Evolutionary conservation across 1,284 basidiomycete species (phyloP), one percentile per base, ranked within the genome.

Genomic region (Naganishia liquefaciens): DNA sequence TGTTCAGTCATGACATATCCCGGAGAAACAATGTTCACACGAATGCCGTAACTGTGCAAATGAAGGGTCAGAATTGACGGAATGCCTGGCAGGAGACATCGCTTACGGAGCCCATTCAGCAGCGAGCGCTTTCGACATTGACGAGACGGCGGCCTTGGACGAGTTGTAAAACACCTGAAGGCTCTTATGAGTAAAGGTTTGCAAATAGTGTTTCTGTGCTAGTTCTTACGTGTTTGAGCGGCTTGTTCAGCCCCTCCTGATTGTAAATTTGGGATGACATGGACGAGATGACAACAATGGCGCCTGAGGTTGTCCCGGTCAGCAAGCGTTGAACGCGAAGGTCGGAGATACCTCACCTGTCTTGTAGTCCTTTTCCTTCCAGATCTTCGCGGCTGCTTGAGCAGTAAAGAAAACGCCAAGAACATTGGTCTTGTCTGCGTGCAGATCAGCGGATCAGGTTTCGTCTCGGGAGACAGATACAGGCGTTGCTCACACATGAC

Each of bases 11-110:
- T 62, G 83, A 84, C 83, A 54, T 86, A 87, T 54, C 85, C 86
- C 0, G 85, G 85, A 25, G 83, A 84, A 21, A 87, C 67, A 0
- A 82, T 81, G 72, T 88, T 88, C 15, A 87, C 84, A 13, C 86
- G 80, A 58, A 87, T 86, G 6, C 72, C 73, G 49, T 79, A 68
- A 15, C 55, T 51, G 19, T 55, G 25, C 43, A 25, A 30, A 57
- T 7, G 33, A 33, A 47, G 15, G 17, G 15, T 19, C 5, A n/a
- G 51, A 4, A n/a, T 52, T 37, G 15, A 19, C 37, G 10, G 27
- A 19, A 51, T 17, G 60, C 19, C 19, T 66, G 17, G 2, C 19
- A n/a, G 4, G 43, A 17, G 46, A 11, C 2, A 2, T 33, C 17
- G 68, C 69, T 53, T n/a, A 72, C 71, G 72, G 64, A 0, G 84